A percentile compares a stretch with the other conserved stretches of the same genome.
phyloP scores from a whole-genome alignment of 2,329 filamentous ascomycete genomes.

The Chaetomiaceae sp. region DNA sequence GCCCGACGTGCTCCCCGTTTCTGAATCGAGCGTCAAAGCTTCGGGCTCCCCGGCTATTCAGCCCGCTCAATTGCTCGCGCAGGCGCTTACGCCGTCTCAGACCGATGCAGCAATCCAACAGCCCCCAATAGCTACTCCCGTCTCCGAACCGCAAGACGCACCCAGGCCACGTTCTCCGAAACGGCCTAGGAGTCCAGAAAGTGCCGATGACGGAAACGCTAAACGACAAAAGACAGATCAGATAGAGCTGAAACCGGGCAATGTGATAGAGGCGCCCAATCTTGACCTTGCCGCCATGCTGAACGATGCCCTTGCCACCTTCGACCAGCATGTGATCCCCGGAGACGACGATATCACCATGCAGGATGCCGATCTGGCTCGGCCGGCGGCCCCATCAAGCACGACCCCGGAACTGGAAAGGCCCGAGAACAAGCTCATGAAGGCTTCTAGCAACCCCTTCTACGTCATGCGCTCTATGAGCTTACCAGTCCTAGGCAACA shows the following conservation, averaged over 20 bases:
- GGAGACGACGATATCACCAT: slow-evolving; percentile 6
- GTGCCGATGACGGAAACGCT: slow-evolving; percentile 2
- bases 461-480: slow-evolving; percentile 37
- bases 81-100: neutral
- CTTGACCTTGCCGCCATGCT: slow-evolving; percentile 32
- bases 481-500: slow-evolving; percentile 33
- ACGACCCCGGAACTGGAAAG: slow-evolving; percentile 21
- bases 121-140: neutral
- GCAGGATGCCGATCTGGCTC: slow-evolving; percentile 5
- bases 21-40: neutral
- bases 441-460: slow-evolving; percentile 32
- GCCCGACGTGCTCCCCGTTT: neutral
- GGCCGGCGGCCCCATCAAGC: slow-evolving; percentile 4
- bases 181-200: slow-evolving; percentile 24
- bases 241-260: neutral
- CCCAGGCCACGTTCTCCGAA: slow-evolving; percentile 20
- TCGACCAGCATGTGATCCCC: slow-evolving; percentile 21
- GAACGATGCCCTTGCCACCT: slow-evolving; percentile 29
- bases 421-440: slow-evolving; percentile 32
- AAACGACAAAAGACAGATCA: slow-evolving; percentile 29
- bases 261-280: slow-evolving; percentile 9
- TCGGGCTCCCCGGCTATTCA: neutral
- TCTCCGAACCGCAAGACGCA: neutral
- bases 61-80: neutral
- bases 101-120: neutral